Base-by-base conservation (phyloP, 139 green algal species). In the Tetraselmis striata region DNA sequence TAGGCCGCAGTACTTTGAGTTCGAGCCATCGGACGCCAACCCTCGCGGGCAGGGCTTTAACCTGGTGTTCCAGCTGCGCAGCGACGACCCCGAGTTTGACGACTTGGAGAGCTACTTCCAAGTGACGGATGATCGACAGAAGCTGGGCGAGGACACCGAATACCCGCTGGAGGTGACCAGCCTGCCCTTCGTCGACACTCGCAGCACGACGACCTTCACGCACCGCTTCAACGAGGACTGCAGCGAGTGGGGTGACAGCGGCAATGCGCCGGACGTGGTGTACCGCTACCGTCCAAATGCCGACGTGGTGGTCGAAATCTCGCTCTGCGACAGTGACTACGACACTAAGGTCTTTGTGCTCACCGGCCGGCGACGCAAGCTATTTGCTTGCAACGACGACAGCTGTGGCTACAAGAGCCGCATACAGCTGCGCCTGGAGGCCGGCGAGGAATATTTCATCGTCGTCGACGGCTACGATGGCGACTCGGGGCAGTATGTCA, bases 321-420 rank as follows among this genome's bases (percentile, higher is more conserved):
- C 32, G 81, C 91, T 87, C 23, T 93, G 89, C 75, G 89, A 89
- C 81, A 90, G 85, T 0, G 30, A 77, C 18, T 92, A 83, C 77
- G 89, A 93, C 85, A 93, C 89, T 0, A 84, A 85, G 27, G 74
- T 90, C 0, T 90, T 83, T 32, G 77, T 90, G 27, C 32, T 90
- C 31, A n/a, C 58, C 0, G 80, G 85, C 76, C 23, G 27, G 1
- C 32, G 82, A 2, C 2, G 30, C 23, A 22, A 28, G 18, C 5
- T 87, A 2, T 67, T 67, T 67, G 81, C 77, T 30, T 90, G 87
- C 84, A 84, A 82, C 58, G 86, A 90, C 74, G 82, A 90, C 76
- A 5, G 45, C 45, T 90, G 86, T 75, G 85, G 86, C 77, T 83
- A 78, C 79, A 75, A 83, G 32, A 77, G 59, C 18, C 45, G 76